These are phyloP conservation scores for Halophytophthora batemanensis DNA, from an alignment of 352 stramenopile species.

Conservation along the genomic window DNA sequence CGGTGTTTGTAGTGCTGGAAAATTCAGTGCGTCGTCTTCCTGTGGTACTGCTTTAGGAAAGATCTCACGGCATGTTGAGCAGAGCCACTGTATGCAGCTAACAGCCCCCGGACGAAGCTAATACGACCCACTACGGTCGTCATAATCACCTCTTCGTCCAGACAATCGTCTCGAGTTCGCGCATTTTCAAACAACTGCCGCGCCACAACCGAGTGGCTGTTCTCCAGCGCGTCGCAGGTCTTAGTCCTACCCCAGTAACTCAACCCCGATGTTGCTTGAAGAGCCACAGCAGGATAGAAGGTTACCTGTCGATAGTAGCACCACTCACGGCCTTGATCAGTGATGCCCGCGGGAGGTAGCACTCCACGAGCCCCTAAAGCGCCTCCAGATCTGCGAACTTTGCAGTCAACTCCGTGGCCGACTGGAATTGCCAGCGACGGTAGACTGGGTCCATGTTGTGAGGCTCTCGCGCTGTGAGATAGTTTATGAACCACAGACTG, in stretches of 20 bases:
- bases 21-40: slow-evolving; percentile 17
- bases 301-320: slow-evolving; percentile 14
- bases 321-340: slow-evolving; percentile 19
- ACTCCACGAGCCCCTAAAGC: slow-evolving; percentile 14
- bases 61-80: slow-evolving; percentile 22
- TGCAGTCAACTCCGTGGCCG: slow-evolving; percentile 12
- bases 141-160: slow-evolving; percentile 38
- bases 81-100: slow-evolving; percentile 14
- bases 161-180: slow-evolving; percentile 15
- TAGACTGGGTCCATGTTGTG: slow-evolving; percentile 16
- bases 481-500: slow-evolving; percentile 11
- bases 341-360: slow-evolving; percentile 16
- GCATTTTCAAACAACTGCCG: slow-evolving; percentile 26
- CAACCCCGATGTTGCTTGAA: slow-evolving; percentile 11
- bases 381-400: slow-evolving; percentile 7
- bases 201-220: slow-evolving; percentile 18
- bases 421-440: slow-evolving; percentile 20
- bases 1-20: slow-evolving; percentile 28
- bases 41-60: slow-evolving; percentile 21
- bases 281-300: slow-evolving; percentile 22
- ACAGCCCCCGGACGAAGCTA: slow-evolving; percentile 28
- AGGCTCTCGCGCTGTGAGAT: slow-evolving; percentile 16
- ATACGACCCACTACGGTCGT: slow-evolving; percentile 25
- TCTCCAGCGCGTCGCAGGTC: slow-evolving; percentile 26
- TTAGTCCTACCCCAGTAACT: slow-evolving; percentile 25